Evolutionary conservation across 2,329 filamentous ascomycete species (phyloP).

Genomic region (Penicillium capsulatum): DNA sequence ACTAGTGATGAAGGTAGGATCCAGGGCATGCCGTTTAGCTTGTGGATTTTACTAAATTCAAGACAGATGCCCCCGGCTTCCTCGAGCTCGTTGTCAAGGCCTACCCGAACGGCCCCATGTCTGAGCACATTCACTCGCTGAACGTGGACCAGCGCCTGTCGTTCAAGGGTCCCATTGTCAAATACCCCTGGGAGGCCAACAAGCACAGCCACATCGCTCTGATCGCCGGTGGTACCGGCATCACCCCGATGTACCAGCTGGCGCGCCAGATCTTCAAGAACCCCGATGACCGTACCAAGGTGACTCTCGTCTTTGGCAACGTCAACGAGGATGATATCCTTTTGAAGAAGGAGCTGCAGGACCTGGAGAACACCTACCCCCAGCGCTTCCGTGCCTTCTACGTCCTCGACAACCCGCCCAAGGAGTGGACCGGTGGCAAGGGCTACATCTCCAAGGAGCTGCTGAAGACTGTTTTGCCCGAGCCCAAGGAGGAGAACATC

Average conservation of each 20-base stretch:
- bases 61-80: slow-evolving; percentile 67
- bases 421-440: slow-evolving; percentile 70
- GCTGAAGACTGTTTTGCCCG: slow-evolving; percentile 88
- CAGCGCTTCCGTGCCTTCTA: slow-evolving; percentile 95
- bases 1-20: slow-evolving; percentile 71
- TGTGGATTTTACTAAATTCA: background rate
- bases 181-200: slow-evolving; percentile 85
- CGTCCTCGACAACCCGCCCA: slow-evolving; percentile 77
- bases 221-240: slow-evolving; percentile 90
- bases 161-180: slow-evolving; percentile 92
- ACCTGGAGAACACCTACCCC: slow-evolving; percentile 92
- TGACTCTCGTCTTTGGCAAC: slow-evolving; percentile 93
- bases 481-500: slow-evolving; percentile 85
- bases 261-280: slow-evolving; percentile 89
- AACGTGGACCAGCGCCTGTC: slow-evolving; percentile 75
- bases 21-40: background rate
- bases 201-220: slow-evolving; percentile 74
- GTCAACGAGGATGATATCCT: slow-evolving; percentile 85
- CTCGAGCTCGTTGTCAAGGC: slow-evolving; percentile 88
- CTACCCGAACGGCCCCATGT: slow-evolving; percentile 90
- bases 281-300: slow-evolving; percentile 94
- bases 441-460: slow-evolving; percentile 87
- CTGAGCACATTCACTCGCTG: slow-evolving; percentile 79
- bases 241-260: slow-evolving; percentile 98
- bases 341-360: slow-evolving; percentile 75